phyloP scores from a whole-genome alignment of 768 basidiomycete species.

The Roridomyces roridus region DNA sequence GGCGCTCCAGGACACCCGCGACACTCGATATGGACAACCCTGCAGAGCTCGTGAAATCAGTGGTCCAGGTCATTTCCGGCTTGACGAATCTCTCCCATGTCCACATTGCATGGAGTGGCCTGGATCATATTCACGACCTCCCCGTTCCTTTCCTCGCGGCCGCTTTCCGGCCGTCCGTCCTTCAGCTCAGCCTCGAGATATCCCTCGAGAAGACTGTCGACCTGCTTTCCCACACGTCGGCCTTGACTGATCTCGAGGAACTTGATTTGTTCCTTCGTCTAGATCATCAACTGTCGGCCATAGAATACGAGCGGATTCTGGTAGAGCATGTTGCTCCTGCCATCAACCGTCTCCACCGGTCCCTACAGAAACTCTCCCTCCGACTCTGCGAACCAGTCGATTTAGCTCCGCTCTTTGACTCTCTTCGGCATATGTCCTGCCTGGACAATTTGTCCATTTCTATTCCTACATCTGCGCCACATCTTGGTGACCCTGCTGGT shows the following conservation, averaged over 20 bases:
- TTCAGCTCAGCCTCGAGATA: constrained; percentile 49
- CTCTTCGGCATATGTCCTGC: constrained; percentile 37
- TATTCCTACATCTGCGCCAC: constrained; percentile 46
- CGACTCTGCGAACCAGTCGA: constrained; percentile 53
- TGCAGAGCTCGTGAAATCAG: constrained; percentile 45
- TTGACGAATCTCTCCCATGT: constrained; percentile 55
- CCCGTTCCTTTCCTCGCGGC: constrained; percentile 41
- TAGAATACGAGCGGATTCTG: constrained; percentile 38
- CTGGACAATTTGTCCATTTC: constrained; percentile 45
- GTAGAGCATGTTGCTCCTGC: constrained; percentile 44
- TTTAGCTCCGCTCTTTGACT: constrained; percentile 46
- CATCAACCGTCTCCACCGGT: constrained; percentile 40
- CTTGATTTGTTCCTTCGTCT: constrained; percentile 50
- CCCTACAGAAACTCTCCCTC: constrained; percentile 45
- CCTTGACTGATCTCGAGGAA: constrained; percentile 42
- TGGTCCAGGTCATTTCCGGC: constrained; percentile 49
- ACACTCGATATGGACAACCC: constrained; percentile 38
- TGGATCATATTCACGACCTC: constrained; percentile 35
- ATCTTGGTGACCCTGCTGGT: constrained; percentile 48
- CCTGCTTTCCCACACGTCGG: constrained; percentile 38
- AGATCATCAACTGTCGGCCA: constrained; percentile 34
- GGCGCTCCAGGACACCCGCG: constrained; percentile 33
- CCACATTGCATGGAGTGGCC: constrained; percentile 56
- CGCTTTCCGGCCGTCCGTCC: constrained; percentile 42
- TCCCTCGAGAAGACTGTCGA: constrained; percentile 47